Base-by-base conservation (phyloP, 352 stramenopile species). In the Pseudoperonospora humuli region DNA sequence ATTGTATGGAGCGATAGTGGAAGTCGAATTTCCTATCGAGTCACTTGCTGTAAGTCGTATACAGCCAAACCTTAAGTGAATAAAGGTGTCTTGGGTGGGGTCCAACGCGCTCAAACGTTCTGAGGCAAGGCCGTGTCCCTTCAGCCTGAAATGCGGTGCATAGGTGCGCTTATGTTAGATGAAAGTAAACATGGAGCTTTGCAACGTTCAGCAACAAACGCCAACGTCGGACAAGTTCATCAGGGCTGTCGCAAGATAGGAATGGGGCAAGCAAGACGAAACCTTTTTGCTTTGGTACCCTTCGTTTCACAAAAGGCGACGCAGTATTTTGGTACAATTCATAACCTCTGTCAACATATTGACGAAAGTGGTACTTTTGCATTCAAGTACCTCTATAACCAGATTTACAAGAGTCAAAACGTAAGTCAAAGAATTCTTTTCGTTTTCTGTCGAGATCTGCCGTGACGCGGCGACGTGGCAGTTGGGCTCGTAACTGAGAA, bases 21-120 rank as follows among this genome's bases (percentile, higher is more conserved):
- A 59, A 21, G 19, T 17, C 7, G 37, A 56, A 26, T 37, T 54
- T 66, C 56, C 39, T 42, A 24, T 39, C 47, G 50, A 27, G 29
- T 26, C 37, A 49, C 47, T 41, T 27, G 31, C 18, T 38, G 21
- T 14, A 14, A 46, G 43, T 11, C 24, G 54, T 27, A 14, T 23
- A 45, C 28, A 33, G 50, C 34, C 39, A 54, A 60, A 51, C 52
- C 19, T 46, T 31, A 25, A 64, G 60, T 64, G 55, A 34, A 31
- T 27, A 20, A 20, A 37, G 17, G 19, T 31, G 27, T 23, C n/a
- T n/a, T n/a, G n/a, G n/a, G 35, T 15, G n/a, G 29, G 20, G 19
- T 17, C 11, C 20, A 14, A 28, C 37, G 39, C 13, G 24, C 13
- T 28, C 7, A 32, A 8, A 11, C 34, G 32, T 44, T 52, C 26